Evolutionary conservation across 2,329 filamentous ascomycete species (phyloP).

Genomic region (Ophiostoma himal-ulmi): DNA sequence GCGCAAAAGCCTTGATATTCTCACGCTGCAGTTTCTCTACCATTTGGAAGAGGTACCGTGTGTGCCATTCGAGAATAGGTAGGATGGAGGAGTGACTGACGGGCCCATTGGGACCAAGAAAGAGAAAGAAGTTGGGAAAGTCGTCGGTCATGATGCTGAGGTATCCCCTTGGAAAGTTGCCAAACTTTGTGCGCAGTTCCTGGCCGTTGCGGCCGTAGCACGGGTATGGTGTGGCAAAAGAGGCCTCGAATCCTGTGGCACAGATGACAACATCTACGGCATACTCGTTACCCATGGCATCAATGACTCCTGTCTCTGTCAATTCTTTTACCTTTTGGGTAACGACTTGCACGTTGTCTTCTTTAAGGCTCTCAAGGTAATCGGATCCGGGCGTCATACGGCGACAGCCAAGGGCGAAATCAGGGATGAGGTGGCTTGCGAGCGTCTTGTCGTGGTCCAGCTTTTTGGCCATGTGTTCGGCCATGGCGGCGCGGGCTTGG

Average conservation of each 20-base stretch:
- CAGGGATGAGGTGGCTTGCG: conserved; percentile 7
- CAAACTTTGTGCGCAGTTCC: conserved; percentile 25
- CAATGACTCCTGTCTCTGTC: conserved; percentile 31
- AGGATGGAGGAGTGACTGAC: conserved; percentile 24
- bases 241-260: conserved; percentile 36
- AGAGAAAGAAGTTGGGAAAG: conserved; percentile 26
- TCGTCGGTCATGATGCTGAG: conserved; percentile 32
- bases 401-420: conserved; percentile 34
- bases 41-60: conserved; percentile 31
- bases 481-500: conserved; percentile 38
- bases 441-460: conserved; percentile 30
- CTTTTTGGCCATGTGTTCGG: conserved; percentile 36
- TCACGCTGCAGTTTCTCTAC: conserved; percentile 31
- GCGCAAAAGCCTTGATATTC: conserved; percentile 28
- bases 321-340: conserved; percentile 37
- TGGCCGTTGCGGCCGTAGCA: conserved; percentile 19
- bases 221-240: conserved; percentile 33
- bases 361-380: conserved; percentile 38
- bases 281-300: conserved; percentile 29
- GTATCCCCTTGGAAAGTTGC: conserved; percentile 54
- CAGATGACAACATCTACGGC: conserved; percentile 31
- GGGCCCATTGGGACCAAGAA: conserved; percentile 26
- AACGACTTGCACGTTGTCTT: conserved; percentile 42
- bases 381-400: conserved; percentile 40
- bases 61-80: conserved; percentile 30